Percentiles rank a stretch among this genome's conserved stretches.
Conservation (phyloP, 176 grass and related monocot genomes). For the Aegilops longissima region DNA sequence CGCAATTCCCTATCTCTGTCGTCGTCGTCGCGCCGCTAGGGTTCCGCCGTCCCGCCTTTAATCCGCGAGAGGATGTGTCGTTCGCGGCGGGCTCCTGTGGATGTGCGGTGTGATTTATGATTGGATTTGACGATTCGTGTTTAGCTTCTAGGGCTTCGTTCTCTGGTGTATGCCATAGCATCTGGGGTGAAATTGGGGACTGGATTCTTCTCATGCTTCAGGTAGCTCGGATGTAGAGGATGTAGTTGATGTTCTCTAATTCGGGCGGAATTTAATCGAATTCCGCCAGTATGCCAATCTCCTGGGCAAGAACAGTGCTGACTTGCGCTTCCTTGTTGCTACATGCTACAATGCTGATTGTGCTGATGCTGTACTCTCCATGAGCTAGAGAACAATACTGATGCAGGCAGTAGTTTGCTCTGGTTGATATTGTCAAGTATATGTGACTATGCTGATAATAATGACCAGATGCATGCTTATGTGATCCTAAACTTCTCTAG, state of each 20-base stretch:
- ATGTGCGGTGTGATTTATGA: background rate
- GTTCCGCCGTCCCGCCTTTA: background rate
- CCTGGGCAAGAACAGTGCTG: background rate
- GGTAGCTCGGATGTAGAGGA: background rate
- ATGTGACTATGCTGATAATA: background rate
- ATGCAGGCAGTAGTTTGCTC: background rate
- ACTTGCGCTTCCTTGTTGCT: constrained; percentile 7
- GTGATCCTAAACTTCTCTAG: background rate
- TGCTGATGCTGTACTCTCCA: background rate
- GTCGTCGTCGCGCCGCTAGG: background rate
- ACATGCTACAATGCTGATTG: background rate
- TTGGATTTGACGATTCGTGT: background rate
- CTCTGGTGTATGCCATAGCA: background rate
- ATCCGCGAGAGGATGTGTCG: background rate
- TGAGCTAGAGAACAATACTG: background rate
- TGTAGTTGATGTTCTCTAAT: background rate
- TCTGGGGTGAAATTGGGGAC: constrained; percentile 25
- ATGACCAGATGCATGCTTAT: background rate
- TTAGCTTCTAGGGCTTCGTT: constrained; percentile 23
- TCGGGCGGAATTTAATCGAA: background rate
- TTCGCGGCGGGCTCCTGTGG: background rate
- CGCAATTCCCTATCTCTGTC: background rate
- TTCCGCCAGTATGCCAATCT: background rate
- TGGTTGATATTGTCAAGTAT: background rate
- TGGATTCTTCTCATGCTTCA: background rate